These are phyloP conservation scores for Monosporascus cannonballus DNA, from an alignment of 2,329 filamentous ascomycete species.

Conservation along the genomic window DNA sequence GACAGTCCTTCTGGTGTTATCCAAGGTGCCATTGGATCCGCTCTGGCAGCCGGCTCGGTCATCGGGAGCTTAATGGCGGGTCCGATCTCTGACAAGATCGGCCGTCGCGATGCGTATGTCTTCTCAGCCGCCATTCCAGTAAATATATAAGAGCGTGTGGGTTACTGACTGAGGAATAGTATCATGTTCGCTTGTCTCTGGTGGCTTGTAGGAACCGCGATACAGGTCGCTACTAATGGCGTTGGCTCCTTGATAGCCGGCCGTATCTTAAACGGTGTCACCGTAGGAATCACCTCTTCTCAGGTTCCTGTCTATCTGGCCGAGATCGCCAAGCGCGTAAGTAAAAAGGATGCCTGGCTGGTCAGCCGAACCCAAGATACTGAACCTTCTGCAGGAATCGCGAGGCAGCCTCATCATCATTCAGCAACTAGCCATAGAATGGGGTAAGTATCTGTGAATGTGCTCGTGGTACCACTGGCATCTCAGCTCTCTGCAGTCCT, in stretches of 20 bases:
- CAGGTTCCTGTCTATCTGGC: slow-evolving; percentile 65
- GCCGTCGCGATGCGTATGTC: slow-evolving; percentile 32
- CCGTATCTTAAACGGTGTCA: slow-evolving; percentile 56
- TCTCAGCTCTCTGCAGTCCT: too few relatives aligned
- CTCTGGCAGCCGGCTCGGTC: slow-evolving; percentile 46
- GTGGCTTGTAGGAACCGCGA: slow-evolving; percentile 52
- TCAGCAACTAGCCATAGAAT: slow-evolving; percentile 72
- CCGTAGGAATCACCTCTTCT: slow-evolving; percentile 60
- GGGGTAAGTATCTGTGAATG: slow-evolving; percentile 31
- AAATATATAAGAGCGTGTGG: slow-evolving; percentile 3
- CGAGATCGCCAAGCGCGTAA: slow-evolving; percentile 49
- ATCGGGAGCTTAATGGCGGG: slow-evolving; percentile 43
- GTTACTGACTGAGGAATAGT: slow-evolving; percentile 11
- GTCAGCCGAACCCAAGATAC: too few relatives aligned
- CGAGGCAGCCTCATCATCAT: slow-evolving; percentile 63
- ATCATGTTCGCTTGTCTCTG: slow-evolving; percentile 39
- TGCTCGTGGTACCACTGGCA: too few relatives aligned
- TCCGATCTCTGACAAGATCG: slow-evolving; percentile 41
- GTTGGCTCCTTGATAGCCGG: slow-evolving; percentile 48
- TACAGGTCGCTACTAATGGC: slow-evolving; percentile 54
- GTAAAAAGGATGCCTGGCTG: slow-evolving; percentile 1
- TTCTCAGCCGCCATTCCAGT: too few relatives aligned
- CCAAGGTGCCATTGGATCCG: slow-evolving; percentile 47
- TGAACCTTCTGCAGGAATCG: slow-evolving; percentile 25
- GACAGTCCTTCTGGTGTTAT: slow-evolving; percentile 36